Conservation (phyloP, 257 asterid species). For the Leptodermis oblonga region DNA sequence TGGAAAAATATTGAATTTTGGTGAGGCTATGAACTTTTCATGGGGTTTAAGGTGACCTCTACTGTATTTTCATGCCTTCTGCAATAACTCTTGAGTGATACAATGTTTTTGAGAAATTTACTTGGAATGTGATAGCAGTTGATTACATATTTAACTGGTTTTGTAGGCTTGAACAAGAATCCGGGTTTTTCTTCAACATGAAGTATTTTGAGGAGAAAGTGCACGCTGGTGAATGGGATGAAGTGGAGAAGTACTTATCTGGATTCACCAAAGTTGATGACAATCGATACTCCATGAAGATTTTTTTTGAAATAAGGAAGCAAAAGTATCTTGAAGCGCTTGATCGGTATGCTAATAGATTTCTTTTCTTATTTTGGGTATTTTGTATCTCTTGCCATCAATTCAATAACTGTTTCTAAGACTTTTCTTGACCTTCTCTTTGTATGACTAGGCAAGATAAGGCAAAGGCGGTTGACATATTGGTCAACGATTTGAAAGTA, state of each 20-base stretch:
- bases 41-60: background rate
- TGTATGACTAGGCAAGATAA: conserved; percentile 67
- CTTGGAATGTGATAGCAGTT: background rate
- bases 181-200: conserved; percentile 94
- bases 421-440: background rate
- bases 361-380: background rate
- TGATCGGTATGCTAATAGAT: conserved; percentile 50
- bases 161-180: conserved; percentile 93
- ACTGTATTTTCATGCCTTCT: background rate
- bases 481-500: conserved; percentile 84
- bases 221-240: conserved; percentile 97
- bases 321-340: conserved; percentile 99
- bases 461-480: conserved; percentile 85
- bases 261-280: conserved; percentile 97
- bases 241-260: conserved; percentile 92
- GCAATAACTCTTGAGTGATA: background rate
- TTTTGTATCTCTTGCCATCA: background rate
- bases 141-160: background rate
- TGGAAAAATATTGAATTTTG: background rate
- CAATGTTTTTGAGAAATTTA: background rate
- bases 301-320: conserved; percentile 89
- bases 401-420: background rate
- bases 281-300: conserved; percentile 95
- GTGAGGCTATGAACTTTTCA: background rate
- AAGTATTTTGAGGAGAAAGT: conserved; percentile 96